Evolutionary conservation across 108 stramenopile genomes (phyloP), one percentile per base, ranked within the genome.

Genomic region (Cyclostephanos tholiformis): DNA sequence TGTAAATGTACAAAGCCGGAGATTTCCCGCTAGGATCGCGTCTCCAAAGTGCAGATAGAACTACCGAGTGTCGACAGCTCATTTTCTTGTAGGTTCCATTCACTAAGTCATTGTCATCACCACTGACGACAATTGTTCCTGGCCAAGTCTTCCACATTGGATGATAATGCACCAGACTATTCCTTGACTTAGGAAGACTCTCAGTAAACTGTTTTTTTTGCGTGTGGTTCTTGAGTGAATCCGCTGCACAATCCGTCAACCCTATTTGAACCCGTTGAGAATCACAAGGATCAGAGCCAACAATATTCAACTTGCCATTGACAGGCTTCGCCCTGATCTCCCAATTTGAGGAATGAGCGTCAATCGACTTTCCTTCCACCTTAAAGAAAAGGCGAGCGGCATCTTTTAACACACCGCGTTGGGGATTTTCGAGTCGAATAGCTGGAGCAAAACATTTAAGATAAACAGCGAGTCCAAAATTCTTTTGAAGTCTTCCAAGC

Each of bases 381-480:
- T 50, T 74, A 14, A 79, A 36, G 13, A 79, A 35, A 4, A 82
- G 72, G 35, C 84, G 69, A 36, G 84, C 84, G 41, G 67, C 63
- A 41, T 82, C 77, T 46, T 38, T 57, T 13, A 85, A 57, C 23
- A 46, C 39, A 65, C 84, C 84, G 64, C 84, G 84, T 27, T 71
- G 39, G 4, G 84, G 84, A 11, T 82, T 79, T 22, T 79, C 68
- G 19, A 78, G 63, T 16, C 84, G 76, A 71, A 85, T 85, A 13
- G 84, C 81, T 41, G 84, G 84, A 25, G 68, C 81, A 63, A 79
- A 85, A 46, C 84, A 85, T 14, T 81, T 72, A 2, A 85, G 26
- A 49, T 74, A 82, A 14, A 74, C 84, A 44, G 77, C 67, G 16
- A 82, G 52, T 32, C 84, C 81, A 48, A 77, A 63, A 17, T 75